Evolutionary conservation across 805 yeast genomes (phyloP), one percentile per base, ranked within the genome.

Genomic region (Ogataea minuta): DNA sequence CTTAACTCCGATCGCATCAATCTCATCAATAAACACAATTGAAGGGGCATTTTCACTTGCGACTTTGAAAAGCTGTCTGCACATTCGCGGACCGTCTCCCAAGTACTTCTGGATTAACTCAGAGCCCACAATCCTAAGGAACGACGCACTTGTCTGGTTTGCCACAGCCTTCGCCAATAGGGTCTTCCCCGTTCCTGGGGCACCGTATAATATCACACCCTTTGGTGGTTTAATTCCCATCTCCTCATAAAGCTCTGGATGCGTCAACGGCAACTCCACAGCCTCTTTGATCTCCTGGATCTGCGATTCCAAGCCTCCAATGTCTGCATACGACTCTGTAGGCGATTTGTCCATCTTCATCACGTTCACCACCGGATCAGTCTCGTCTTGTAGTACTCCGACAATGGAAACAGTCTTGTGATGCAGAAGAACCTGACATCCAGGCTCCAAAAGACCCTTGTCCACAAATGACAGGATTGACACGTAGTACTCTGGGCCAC

Each of bases 171-270:
- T 93, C 31, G 93, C 99, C 60, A 93, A 76, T 96, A 93, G 89
- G 13, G 99, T 93, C 65, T 93, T 93, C 58, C 99, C 99, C 1
- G 99, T 93, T 62, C 99, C 99, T 32, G 99, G 99, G 7, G 99
- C 98, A 12, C 99, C 99, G 66, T 93, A 93, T 46, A 93, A 71
- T 54, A 93, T 68, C 26, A 93, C 99, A 56, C 99, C 99, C 53
- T 98, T 81, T 47, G 99, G 99, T 12, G 99, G 99, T 58, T 93
- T 98, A 53, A 93, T 90, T 67, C 99, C 99, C 61, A 93, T 93
- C 66, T 93, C 98, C 58, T 87, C 84, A 68, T 93, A 93, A 49
- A 95, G 72, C 56, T 95, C 99, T 28, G 93, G 95, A 62, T 93
- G 98, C 11, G 95, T 84, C 56, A 93, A 74, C 8, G 99, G 99